These are phyloP conservation scores for Pyricularia sp. DNA, from an alignment of 2,329 filamentous ascomycete genomes.

Conservation along the genomic window DNA sequence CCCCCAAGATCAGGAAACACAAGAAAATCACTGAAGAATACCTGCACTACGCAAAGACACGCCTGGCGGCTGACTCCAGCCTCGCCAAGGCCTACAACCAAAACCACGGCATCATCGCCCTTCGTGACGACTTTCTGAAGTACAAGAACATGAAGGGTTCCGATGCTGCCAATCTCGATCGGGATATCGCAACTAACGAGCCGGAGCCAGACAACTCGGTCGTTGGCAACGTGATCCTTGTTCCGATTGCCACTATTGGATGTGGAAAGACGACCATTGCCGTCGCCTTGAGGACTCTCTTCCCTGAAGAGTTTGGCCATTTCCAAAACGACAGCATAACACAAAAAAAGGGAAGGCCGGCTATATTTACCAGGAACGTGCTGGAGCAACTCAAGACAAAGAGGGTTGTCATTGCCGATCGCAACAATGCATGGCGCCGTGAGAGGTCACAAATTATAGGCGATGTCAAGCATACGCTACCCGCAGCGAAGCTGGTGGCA, in stretches of 20 bases:
- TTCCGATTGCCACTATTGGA: conserved; percentile 85
- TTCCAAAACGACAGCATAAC: conserved; percentile 95
- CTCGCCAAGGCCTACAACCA: conserved; percentile 65
- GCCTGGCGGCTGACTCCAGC: conserved; percentile 58
- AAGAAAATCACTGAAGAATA: conserved; percentile 86
- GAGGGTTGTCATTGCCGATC: conserved; percentile 76
- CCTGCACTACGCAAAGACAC: conserved; percentile 66
- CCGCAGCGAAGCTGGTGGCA: conserved; percentile 65
- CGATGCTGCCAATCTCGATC: conserved; percentile 74
- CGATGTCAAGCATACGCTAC: conserved; percentile 58
- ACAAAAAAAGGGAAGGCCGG: conserved; percentile 60
- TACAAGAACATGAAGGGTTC: conserved; percentile 78
- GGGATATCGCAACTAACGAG: conserved; percentile 37
- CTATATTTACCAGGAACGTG: conserved; percentile 66
- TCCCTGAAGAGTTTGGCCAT: conserved; percentile 67
- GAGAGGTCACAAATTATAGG: conserved; percentile 82
- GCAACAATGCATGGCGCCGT: conserved; percentile 85
- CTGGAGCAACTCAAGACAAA: conserved; percentile 53
- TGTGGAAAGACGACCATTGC: conserved; percentile 96
- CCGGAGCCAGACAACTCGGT: conserved; percentile 23
- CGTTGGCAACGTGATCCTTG: conserved; percentile 64
- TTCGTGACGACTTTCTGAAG: conserved; percentile 79
- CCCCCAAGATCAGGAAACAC: conserved; percentile 79
- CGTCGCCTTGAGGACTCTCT: conserved; percentile 70
- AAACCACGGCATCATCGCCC: conserved; percentile 90